A percentile compares a stretch with the other conserved stretches of the same genome.
phyloP scores from a whole-genome alignment of 2,329 filamentous ascomycete genomes.

The Fusarium pininemorale region DNA sequence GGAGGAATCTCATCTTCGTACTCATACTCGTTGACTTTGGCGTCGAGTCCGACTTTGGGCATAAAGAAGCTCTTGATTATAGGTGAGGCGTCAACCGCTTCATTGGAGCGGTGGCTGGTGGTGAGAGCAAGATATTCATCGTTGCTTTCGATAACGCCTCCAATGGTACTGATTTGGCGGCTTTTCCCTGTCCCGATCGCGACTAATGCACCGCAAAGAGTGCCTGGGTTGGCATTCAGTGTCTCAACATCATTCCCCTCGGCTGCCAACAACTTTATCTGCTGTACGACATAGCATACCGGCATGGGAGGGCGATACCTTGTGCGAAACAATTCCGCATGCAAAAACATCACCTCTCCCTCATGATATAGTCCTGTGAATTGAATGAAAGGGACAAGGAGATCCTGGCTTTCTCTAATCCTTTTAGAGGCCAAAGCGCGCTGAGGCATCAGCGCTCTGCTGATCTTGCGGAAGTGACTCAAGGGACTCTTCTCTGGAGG shows the following conservation, averaged over 20 bases:
- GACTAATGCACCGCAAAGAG: not conserved
- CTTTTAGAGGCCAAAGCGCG: not conserved
- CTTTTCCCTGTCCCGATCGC: not conserved
- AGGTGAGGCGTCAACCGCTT: not conserved
- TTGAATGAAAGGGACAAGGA: not conserved
- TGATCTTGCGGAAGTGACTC: not conserved
- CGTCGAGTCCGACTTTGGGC: no score
- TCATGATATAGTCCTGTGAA: not conserved
- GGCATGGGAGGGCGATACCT: not conserved
- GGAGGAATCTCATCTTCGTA: not conserved
- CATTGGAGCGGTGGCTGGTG: not conserved
- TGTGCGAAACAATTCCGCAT: not conserved
- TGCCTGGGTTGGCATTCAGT: not conserved
- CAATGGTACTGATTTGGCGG: not conserved
- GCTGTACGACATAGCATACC: not conserved
- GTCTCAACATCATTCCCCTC: not conserved
- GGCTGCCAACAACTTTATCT: not conserved
- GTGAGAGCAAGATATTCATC: not conserved
- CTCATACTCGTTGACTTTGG: not conserved
- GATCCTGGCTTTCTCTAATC: not conserved
- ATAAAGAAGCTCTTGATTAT: not conserved
- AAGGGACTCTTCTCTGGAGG: not conserved
- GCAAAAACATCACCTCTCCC: not conserved
- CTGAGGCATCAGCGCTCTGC: not conserved
- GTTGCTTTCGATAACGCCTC: not conserved